Evolutionary conservation across 371 early-diverging fungal species (phyloP).

Genomic region (Thermomucor indicae-seudaticae): DNA sequence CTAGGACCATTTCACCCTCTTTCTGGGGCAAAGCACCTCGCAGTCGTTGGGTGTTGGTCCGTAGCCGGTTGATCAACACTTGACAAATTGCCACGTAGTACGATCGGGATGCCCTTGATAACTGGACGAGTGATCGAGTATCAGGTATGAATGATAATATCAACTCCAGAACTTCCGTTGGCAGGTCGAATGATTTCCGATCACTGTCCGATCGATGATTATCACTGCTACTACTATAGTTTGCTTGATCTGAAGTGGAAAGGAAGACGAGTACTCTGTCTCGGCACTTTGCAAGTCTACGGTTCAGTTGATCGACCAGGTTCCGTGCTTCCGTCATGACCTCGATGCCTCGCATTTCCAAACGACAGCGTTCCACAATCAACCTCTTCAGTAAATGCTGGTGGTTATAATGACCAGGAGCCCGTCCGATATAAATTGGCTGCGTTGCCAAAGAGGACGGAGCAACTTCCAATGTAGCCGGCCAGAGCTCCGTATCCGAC

Average conservation of each 20-base stretch:
- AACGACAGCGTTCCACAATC: conserved; percentile 10
- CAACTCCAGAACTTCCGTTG: conserved; percentile 25
- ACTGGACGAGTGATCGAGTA: conserved; percentile 12
- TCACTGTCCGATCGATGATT: neutral
- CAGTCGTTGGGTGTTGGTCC: conserved; percentile 5
- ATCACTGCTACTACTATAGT: neutral
- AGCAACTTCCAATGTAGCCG: conserved; percentile 24
- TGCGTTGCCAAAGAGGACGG: conserved; percentile 12
- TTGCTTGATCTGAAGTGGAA: neutral
- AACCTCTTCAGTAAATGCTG: conserved; percentile 17
- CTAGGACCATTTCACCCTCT: conserved; percentile 3
- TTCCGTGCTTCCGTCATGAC: conserved; percentile 11
- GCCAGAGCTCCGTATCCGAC: conserved; percentile 30
- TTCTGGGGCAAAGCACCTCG: conserved; percentile 17
- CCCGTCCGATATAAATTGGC: conserved; percentile 26
- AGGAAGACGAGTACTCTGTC: conserved; percentile 11
- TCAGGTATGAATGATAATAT: conserved; percentile 19
- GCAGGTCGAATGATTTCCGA: conserved; percentile 16
- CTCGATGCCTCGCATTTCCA: conserved; percentile 17
- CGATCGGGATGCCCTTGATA: conserved; percentile 16
- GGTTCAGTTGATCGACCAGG: conserved; percentile 20
- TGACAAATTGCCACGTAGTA: conserved; percentile 29
- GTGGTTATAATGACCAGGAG: conserved; percentile 27
- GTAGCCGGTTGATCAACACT: conserved; percentile 16
- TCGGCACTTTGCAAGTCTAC: conserved; percentile 24